phyloP scores from a whole-genome alignment of 2,329 filamentous ascomycete species.

The Leptographium radiaticola region DNA sequence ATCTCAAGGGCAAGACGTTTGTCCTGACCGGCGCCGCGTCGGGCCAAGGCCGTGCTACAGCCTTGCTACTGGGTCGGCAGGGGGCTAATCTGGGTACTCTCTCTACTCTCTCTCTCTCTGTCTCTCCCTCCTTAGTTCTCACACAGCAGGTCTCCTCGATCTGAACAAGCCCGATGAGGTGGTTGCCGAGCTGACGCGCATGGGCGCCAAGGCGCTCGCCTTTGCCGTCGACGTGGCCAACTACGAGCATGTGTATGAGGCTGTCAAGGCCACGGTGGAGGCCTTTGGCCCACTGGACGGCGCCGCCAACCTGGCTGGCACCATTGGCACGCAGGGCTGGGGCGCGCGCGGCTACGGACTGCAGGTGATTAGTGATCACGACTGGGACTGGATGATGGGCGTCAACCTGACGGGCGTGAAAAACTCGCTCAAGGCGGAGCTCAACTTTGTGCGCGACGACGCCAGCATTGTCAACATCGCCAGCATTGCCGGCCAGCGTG shows the following conservation, averaged over 20 bases:
- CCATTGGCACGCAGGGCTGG: not conserved
- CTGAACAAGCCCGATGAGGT: not conserved
- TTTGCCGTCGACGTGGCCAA: not conserved
- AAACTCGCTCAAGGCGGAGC: not conserved
- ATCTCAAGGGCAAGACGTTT: not conserved
- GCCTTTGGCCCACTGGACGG: not conserved
- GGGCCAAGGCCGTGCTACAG: not conserved
- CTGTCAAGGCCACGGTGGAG: not conserved
- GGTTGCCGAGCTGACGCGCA: not conserved
- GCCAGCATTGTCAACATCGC: not conserved
- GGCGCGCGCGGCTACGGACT: not conserved
- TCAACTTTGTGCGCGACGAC: not conserved
- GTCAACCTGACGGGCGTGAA: not conserved
- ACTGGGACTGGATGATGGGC: not conserved
- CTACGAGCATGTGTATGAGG: not conserved
- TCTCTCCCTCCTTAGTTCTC: not conserved
- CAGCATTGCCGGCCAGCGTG: not conserved
- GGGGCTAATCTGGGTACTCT: not conserved
- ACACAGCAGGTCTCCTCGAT: not conserved
- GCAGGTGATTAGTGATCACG: not conserved
- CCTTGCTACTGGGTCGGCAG: not conserved
- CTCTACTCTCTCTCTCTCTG: not conserved
- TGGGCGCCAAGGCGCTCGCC: not conserved
- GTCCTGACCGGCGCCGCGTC: not conserved
- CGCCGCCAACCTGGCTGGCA: not conserved